These are phyloP conservation scores for Hyphodiscus sp. DNA, from an alignment of 2,329 filamentous ascomycete species.

Conservation along the genomic window DNA sequence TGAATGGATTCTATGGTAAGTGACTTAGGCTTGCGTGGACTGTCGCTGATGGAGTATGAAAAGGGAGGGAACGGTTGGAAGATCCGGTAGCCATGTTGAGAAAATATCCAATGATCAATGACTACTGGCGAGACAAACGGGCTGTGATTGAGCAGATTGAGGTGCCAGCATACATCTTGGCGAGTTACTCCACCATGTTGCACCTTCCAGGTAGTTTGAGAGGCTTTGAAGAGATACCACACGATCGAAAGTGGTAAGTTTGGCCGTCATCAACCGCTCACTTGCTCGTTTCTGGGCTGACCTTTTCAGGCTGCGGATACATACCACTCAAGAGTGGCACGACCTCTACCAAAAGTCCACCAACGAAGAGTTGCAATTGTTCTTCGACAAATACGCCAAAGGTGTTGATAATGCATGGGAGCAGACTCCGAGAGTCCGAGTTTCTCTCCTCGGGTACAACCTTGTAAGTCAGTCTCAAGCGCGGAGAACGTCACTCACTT, in stretches of 20 bases:
- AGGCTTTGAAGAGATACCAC: slow-evolving; percentile 1
- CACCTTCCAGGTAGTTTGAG: slow-evolving; percentile 9
- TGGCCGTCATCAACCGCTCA: not conserved
- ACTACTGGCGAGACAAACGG: slow-evolving; percentile 15
- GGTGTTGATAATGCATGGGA: slow-evolving; percentile 40
- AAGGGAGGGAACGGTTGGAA: slow-evolving; percentile 4
- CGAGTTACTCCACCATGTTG: slow-evolving; percentile 4
- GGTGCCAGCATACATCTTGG: slow-evolving; percentile 10
- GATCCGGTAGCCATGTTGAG: slow-evolving; percentile 8
- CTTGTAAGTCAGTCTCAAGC: not conserved
- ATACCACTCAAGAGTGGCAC: slow-evolving; percentile 38
- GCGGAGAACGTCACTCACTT: slow-evolving; percentile 21
- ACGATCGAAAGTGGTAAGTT: slow-evolving; percentile 8
- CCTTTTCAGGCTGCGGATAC: slow-evolving; percentile 1
- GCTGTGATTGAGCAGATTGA: slow-evolving; percentile 8
- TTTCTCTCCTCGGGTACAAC: slow-evolving; percentile 21
- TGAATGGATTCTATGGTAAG: not conserved
- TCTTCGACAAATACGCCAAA: slow-evolving; percentile 42
- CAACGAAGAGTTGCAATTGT: slow-evolving; percentile 34
- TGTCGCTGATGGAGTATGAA: too few species aligned
- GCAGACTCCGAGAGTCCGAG: slow-evolving; percentile 39
- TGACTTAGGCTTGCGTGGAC: too few species aligned
- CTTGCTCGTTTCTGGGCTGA: not conserved
- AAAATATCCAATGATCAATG: slow-evolving; percentile 3
- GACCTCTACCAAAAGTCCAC: slow-evolving; percentile 34